Base-by-base conservation (phyloP, 106 monocot species). In the Gastrodia elata region DNA sequence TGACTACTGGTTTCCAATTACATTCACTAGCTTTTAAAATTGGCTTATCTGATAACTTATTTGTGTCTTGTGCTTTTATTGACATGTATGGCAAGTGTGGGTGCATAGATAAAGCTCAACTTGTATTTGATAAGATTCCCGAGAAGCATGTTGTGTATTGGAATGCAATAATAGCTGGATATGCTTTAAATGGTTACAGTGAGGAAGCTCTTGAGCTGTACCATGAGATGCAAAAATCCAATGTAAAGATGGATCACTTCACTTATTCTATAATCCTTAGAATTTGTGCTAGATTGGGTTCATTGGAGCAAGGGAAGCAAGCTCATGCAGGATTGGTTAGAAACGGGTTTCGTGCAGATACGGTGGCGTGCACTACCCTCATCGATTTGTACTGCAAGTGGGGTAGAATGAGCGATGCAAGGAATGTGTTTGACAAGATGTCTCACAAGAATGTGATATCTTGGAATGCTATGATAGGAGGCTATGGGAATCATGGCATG, bases 401-500 rank as follows among this genome's bases (percentile, higher is more conserved):
- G 97, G 93, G 90, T 11, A 80, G 84, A 39, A 90, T 88, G 90
- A 84, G 91, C 35, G 90, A 97, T 68, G 97, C 97, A 22, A 82
- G 80, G 71, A 72, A 79, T 39, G 83, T 93, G 8, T 97, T 97
- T 71, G 88, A 97, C 46, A 86, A 70, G 26, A 93, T 97, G 97
- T 80, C 83, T 64, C 49, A 14, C 38, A 92, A 83, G 77, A 96
- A 96, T 75, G 72, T 92, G 56, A 84, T 92, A 32, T 86, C 86
- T 33, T 96, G 96, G 92, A 97, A 97, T 88, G 90, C 90, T 68
- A 74, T 97, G 64, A 93, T 97, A 18, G 90, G 87, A 48, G 97
- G 96, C 10, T 97, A 86, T 78, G 84, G 73, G 5, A 82, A 88
- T 64, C 92, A 91, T 70, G 93, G 90, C 8, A 83, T 83, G 83